phyloP scores from a whole-genome alignment of 352 stramenopile genomes.

The Phytophthora podocarpi region DNA sequence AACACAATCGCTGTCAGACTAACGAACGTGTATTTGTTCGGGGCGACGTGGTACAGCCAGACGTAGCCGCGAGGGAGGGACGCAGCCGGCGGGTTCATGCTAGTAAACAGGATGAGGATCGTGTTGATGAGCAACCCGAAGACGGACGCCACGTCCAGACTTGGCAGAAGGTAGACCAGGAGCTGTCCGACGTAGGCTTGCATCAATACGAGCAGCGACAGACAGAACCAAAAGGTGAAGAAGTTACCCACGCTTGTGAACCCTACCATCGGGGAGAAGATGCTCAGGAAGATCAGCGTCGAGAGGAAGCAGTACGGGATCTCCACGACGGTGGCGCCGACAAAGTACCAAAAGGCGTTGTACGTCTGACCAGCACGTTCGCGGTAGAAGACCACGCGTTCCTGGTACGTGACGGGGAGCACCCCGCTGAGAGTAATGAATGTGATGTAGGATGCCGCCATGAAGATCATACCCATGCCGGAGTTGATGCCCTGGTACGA shows the following conservation, averaged over 20 bases:
- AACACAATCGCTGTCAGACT: conserved; percentile 33
- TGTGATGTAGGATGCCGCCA: conserved; percentile 15
- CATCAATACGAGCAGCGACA: conserved; percentile 16
- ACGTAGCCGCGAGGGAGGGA: conserved; percentile 9
- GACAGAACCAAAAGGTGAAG: conserved; percentile 34
- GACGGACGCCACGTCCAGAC: conserved; percentile 7
- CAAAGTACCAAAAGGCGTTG: conserved; percentile 58
- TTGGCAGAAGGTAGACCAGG: conserved; percentile 5
- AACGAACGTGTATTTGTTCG: conserved; percentile 24
- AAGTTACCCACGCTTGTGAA: conserved; percentile 25
- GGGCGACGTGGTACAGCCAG: conserved; percentile 7
- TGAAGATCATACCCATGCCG: conserved; percentile 67
- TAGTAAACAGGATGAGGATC: conserved; percentile 16
- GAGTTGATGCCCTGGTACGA: conserved; percentile 37
- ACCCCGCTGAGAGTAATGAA: conserved; percentile 13
- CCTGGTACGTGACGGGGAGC: conserved; percentile 3
- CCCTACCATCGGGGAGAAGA: conserved; percentile 38
- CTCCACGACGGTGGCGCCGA: conserved; percentile 63
- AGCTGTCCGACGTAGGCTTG: conserved; percentile 14
- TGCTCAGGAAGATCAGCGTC: conserved; percentile 40
- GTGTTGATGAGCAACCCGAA: conserved; percentile 4
- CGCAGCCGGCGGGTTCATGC: conserved; percentile 7
- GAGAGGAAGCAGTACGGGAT: conserved; percentile 38
- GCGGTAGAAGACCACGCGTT: conserved; percentile 53
- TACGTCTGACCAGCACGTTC: conserved; percentile 88